Percentiles rank a stretch among this genome's conserved stretches.
Evolutionary conservation across 495 filamentous ascomycete genomes (phyloP).

Genomic region (Penicillium manginii): DNA sequence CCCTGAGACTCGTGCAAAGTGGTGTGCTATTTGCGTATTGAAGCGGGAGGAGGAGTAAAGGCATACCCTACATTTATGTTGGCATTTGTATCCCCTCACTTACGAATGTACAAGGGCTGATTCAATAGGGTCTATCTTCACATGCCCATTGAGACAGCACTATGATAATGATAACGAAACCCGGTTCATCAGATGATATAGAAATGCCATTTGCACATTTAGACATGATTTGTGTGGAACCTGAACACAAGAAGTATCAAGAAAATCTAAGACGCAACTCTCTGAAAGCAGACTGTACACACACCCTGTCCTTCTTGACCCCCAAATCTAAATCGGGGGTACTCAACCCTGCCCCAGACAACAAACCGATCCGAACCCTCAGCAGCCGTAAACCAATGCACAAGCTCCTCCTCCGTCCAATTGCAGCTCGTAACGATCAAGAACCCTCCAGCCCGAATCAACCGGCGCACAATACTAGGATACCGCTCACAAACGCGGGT

Average conservation of each 20-base stretch:
- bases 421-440: constrained; percentile 94
- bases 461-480: constrained; percentile 59
- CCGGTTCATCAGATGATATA: not conserved
- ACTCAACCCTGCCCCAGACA: constrained; percentile 69
- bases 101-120: not conserved
- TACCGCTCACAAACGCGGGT: constrained; percentile 73
- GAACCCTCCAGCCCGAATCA: constrained; percentile 71
- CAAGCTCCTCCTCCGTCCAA: constrained; percentile 91
- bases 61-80: not conserved
- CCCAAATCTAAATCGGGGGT: constrained; percentile 84
- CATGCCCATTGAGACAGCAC: not conserved
- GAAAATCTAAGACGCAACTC: constrained; percentile 17
- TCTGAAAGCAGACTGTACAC: constrained; percentile 74
- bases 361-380: constrained; percentile 44
- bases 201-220: constrained; percentile 9
- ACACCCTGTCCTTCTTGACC: constrained; percentile 85
- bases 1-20: constrained; percentile 67
- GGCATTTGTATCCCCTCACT: not conserved
- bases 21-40: constrained; percentile 76
- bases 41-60: constrained; percentile 34
- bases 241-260: no score
- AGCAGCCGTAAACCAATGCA: constrained; percentile 66
- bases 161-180: not conserved
- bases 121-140: not conserved
- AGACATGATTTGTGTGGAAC: not conserved